phyloP scores from a whole-genome alignment of 2,329 filamentous ascomycete species.

The Sarocladium brachiariae region DNA sequence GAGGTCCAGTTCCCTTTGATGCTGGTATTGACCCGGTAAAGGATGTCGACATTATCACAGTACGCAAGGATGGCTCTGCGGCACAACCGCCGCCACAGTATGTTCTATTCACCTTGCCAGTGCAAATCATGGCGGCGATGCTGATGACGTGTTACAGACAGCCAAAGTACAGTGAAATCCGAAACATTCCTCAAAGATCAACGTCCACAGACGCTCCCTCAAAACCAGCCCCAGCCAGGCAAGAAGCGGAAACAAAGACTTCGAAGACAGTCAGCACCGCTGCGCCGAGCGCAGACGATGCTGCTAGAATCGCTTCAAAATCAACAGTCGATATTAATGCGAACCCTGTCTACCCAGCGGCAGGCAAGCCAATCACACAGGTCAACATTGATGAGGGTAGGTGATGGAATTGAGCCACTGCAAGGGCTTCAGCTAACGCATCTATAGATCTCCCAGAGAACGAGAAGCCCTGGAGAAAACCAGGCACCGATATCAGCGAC shows the following conservation, averaged over 20 bases:
- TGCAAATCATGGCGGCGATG: background rate
- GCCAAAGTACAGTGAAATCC: slow-evolving; percentile 57
- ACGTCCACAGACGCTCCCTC: slow-evolving; percentile 42
- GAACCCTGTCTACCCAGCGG: slow-evolving; percentile 69
- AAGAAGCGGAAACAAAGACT: slow-evolving; percentile 33
- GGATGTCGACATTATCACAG: slow-evolving; percentile 64
- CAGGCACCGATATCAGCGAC: slow-evolving; percentile 88
- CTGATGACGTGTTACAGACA: slow-evolving; percentile 32
- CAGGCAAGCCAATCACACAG: slow-evolving; percentile 75
- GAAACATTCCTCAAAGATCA: slow-evolving; percentile 57
- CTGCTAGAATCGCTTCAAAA: slow-evolving; percentile 62
- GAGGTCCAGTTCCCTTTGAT: no score
- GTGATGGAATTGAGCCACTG: slow-evolving; percentile 8
- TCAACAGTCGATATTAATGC: slow-evolving; percentile 81
- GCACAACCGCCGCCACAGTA: slow-evolving; percentile 46
- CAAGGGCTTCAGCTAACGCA: slow-evolving; percentile 10
- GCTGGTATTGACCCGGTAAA: no score
- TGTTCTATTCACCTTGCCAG: slow-evolving; percentile 19
- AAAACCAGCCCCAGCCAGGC: slow-evolving; percentile 40
- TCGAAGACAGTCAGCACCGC: slow-evolving; percentile 23
- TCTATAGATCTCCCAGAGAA: slow-evolving; percentile 60
- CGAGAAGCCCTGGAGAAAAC: slow-evolving; percentile 91
- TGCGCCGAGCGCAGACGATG: slow-evolving; percentile 42
- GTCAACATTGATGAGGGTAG: slow-evolving; percentile 64
- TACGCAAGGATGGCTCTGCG: slow-evolving; percentile 58